Conservation (phyloP, 1,284 basidiomycete genomes). For the Fistulinella staudtii region DNA sequence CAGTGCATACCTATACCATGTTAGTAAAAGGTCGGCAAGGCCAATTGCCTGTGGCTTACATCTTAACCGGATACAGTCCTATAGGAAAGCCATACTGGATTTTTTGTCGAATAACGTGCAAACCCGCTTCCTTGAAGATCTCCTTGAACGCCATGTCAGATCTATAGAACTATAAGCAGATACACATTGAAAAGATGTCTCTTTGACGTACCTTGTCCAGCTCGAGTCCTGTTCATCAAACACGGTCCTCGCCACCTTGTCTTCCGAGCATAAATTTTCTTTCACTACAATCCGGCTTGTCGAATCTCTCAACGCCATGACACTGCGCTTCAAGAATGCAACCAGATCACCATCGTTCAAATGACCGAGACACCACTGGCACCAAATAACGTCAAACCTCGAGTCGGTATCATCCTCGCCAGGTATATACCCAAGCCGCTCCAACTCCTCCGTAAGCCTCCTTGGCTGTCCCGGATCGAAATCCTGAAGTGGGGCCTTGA, state of each 20-base stretch:
- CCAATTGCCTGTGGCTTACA: slow-evolving; percentile 48
- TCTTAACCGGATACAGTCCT: slow-evolving; percentile 80
- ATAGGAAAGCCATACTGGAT: slow-evolving; percentile 76
- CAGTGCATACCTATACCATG: slow-evolving; percentile 53
- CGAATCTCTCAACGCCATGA: slow-evolving; percentile 47
- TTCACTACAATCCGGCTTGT: slow-evolving; percentile 78
- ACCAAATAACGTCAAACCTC: slow-evolving; percentile 83
- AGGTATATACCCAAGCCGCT: slow-evolving; percentile 55
- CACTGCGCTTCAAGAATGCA: slow-evolving; percentile 65
- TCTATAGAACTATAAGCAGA: slow-evolving; percentile 40
- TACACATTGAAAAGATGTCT: neutral
- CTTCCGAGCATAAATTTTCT: slow-evolving; percentile 81
- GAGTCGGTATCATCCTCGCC: slow-evolving; percentile 42
- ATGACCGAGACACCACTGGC: slow-evolving; percentile 95
- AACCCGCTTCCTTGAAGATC: slow-evolving; percentile 66
- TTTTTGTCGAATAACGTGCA: slow-evolving; percentile 66
- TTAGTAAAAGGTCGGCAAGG: slow-evolving; percentile 1
- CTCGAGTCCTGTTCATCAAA: slow-evolving; percentile 89
- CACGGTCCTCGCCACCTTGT: slow-evolving; percentile 54
- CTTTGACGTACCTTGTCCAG: slow-evolving; percentile 61
- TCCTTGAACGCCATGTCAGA: slow-evolving; percentile 81
- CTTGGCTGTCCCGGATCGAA: slow-evolving; percentile 62
- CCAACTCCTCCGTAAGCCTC: slow-evolving; percentile 43
- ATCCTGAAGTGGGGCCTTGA: slow-evolving; percentile 72
- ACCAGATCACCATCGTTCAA: slow-evolving; percentile 75